Base-by-base conservation (phyloP, 495 filamentous ascomycete genomes). In the Haplographium delicatum region DNA sequence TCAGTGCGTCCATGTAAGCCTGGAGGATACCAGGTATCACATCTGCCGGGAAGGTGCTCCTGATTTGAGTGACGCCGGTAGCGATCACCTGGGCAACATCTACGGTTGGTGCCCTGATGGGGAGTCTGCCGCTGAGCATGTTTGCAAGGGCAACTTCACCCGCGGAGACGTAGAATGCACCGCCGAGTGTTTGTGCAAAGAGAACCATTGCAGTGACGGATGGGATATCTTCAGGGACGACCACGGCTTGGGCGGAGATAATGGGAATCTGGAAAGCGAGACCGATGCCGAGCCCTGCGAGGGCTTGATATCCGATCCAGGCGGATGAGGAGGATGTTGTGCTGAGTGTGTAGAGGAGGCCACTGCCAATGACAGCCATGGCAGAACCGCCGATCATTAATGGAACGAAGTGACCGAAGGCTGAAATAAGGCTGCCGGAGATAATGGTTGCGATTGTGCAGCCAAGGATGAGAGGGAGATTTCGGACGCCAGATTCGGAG, bases 141-240 rank as follows among this genome's bases (percentile, higher is more conserved):
- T 79, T 81, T 45, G 76, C 71, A 56, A 86, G 75, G 4, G 85
- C 71, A 45, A 78, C 82, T 55, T 87, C 72, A 4, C 74, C 83
- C 22, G 84, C 72, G 0, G 76, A 73, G 31, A 81, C 66, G 60
- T 88, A 86, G 37, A 89, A 63, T 2, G 84, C 76, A 39, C 80
- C 83, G 10, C 81, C 81, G 1, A 89, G 65, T 10, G 59, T 59
- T 40, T 62, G 59, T 6, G 43, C 40, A 46, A 62, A 62, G 1
- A 62, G 37, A 39, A 62, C 45, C 59, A 62, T 59, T 2, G 59
- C 59, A 1, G 59, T 62, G 16, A 50, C 56, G 13, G 59, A 59
- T 1, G 52, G 39, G 15, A 62, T 47, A 43, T 62, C 59, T 10
- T 20, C 19, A 4, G 56, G 25, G 1, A 10, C 22, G n/a, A 54